Percentiles rank a stretch among this genome's conserved stretches.
phyloP scores from a whole-genome alignment of 2,329 filamentous ascomycete genomes.

The Dactylellina haptotyla region DNA sequence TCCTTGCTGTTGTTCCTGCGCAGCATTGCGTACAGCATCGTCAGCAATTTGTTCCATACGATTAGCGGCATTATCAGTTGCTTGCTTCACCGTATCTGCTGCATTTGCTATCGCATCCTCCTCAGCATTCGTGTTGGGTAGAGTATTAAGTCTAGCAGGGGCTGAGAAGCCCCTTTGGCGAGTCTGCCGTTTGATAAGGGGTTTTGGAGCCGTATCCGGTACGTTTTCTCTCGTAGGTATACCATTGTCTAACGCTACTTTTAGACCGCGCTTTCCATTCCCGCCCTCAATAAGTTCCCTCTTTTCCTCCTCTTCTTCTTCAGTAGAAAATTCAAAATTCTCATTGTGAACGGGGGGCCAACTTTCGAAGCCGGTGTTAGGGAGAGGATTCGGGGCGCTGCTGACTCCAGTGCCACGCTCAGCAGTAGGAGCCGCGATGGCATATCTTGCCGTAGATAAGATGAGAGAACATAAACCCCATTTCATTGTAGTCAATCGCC shows the following conservation, averaged over 20 bases:
- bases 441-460: constrained; percentile 1
- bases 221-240: neutral
- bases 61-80: constrained; percentile 18
- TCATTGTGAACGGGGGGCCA: neutral
- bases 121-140: constrained; percentile 18
- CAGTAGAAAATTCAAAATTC: neutral
- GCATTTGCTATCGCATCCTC: constrained; percentile 24
- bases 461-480: constrained; percentile 2
- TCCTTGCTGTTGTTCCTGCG: constrained; percentile 13
- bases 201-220: neutral
- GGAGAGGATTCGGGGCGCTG: constrained; percentile 28
- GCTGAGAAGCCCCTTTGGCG: constrained; percentile 17
- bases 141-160: constrained; percentile 8
- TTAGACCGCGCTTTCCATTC: neutral
- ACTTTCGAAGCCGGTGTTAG: neutral
- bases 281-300: no score
- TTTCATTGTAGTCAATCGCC: neutral
- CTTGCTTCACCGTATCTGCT: constrained; percentile 18
- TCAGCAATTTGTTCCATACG: constrained; percentile 18
- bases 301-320: neutral
- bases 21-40: constrained; percentile 21
- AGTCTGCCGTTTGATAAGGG: constrained; percentile 23
- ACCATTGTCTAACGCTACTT: neutral
- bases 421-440: constrained; percentile 22
- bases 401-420: constrained; percentile 32